Conservation (phyloP, 257 asterid genomes). For the Salvia miltiorrhiza region DNA sequence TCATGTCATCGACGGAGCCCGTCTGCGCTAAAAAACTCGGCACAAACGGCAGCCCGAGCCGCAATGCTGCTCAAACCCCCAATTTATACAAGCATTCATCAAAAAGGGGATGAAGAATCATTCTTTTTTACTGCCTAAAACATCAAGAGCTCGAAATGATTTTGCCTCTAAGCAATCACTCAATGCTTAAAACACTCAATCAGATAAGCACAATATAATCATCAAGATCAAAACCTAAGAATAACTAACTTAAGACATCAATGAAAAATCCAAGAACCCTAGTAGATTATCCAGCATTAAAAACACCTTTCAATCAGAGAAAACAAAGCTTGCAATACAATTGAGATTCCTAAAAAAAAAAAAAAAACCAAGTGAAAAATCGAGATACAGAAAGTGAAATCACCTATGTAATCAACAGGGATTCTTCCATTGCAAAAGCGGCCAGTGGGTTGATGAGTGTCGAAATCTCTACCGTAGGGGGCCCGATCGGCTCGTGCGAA, state of each 20-base stretch:
- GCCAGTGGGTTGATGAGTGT: constrained; percentile 85
- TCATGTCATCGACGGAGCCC: constrained; percentile 61
- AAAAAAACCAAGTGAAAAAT: too few species aligned
- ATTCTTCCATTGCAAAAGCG: constrained; percentile 91
- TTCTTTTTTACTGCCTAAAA: not conserved
- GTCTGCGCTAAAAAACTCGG: constrained; percentile 79
- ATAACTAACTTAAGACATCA: not conserved
- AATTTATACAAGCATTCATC: not conserved
- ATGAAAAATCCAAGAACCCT: constrained; percentile 5
- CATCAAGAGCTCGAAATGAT: not conserved
- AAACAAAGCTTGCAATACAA: not conserved
- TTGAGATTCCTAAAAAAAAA: too few species aligned
- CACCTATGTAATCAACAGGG: constrained; percentile 89
- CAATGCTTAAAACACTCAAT: not conserved
- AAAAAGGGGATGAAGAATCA: constrained; percentile 6
- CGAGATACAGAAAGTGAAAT: not conserved
- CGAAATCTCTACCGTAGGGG: constrained; percentile 92
- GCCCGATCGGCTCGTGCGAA: constrained; percentile 90
- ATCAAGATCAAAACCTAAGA: not conserved
- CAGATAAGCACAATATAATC: not conserved
- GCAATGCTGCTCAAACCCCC: constrained; percentile 51
- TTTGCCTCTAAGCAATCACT: not conserved
- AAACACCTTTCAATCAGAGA: not conserved
- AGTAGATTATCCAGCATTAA: too few species aligned
- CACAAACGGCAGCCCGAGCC: constrained; percentile 80